A percentile compares a stretch with the other conserved stretches of the same genome.
Evolutionary conservation across 345 rosid species (phyloP).

Genomic region (Rhizophora mangle): DNA sequence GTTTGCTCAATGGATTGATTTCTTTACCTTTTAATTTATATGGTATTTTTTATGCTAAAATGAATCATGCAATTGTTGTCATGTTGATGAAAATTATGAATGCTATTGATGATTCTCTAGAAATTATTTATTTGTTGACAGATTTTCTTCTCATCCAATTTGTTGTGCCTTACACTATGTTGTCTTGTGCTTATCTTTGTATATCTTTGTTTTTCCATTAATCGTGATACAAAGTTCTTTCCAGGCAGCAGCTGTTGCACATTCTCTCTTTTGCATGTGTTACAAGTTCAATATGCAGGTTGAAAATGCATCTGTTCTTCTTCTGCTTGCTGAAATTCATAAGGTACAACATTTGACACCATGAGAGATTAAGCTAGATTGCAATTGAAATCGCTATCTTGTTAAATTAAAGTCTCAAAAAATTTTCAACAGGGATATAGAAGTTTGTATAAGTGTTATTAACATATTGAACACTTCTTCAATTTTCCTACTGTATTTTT

Average conservation of each 20-base stretch:
- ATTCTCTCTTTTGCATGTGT: slow-evolving; percentile 82
- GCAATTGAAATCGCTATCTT: neutral
- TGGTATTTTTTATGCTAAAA: neutral
- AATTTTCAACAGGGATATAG: no score
- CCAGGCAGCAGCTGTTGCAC: slow-evolving; percentile 91
- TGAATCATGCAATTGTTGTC: neutral
- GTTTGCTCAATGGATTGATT: slow-evolving; percentile 30
- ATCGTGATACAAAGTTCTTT: slow-evolving; percentile 26
- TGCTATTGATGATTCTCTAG: no score
- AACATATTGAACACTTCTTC: no score
- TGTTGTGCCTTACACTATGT: neutral
- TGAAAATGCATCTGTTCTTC: slow-evolving; percentile 84
- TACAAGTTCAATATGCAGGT: slow-evolving; percentile 88
- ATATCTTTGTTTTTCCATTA: slow-evolving; percentile 15
- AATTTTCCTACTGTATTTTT: no score
- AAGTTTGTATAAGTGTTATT: no score
- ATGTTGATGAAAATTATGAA: no score
- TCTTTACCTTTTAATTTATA: neutral
- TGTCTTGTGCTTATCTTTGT: slow-evolving; percentile 7
- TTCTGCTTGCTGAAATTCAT: slow-evolving; percentile 94
- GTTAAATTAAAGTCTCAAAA: neutral
- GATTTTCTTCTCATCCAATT: neutral
- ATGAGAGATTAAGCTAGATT: neutral
- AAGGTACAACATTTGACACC: slow-evolving; percentile 43
- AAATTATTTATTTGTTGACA: no score